These are phyloP conservation scores for Chenopodium formosanum DNA, from an alignment of 148 eudicot species.

Conservation along the genomic window DNA sequence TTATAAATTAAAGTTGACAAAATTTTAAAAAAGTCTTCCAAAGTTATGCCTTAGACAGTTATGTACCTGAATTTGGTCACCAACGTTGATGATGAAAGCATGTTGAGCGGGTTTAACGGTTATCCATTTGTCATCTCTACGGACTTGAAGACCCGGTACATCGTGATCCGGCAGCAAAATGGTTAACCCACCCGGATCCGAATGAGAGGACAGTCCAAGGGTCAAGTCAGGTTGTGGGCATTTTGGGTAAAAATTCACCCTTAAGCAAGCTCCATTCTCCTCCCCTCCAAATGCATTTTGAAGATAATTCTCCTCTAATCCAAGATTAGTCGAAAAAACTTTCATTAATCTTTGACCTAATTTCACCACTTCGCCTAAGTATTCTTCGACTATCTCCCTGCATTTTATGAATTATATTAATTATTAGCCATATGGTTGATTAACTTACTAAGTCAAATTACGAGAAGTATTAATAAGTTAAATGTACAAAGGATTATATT, in stretches of 20 bases:
- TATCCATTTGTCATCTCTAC: slow-evolving; percentile 56
- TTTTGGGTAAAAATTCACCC: slow-evolving; percentile 78
- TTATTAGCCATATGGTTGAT: no score
- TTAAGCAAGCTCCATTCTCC: slow-evolving; percentile 63
- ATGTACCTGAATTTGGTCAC: slow-evolving; percentile 86
- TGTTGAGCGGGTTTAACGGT: slow-evolving; percentile 80
- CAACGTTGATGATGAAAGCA: slow-evolving; percentile 82
- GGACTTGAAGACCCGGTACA: slow-evolving; percentile 84
- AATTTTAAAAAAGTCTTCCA: no score
- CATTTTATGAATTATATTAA: background rate
- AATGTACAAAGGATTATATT: no score
- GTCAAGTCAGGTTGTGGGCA: slow-evolving; percentile 95
- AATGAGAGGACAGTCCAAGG: slow-evolving; percentile 80
- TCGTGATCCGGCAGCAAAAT: slow-evolving; percentile 66
- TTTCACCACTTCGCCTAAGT: slow-evolving; percentile 52
- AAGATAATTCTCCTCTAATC: slow-evolving; percentile 56
- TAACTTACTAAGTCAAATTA: no score
- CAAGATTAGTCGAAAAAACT: slow-evolving; percentile 59
- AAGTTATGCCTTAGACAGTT: no score
- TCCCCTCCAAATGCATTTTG: slow-evolving; percentile 79
- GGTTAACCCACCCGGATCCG: slow-evolving; percentile 95
- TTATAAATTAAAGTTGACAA: no score
- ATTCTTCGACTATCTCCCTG: slow-evolving; percentile 73
- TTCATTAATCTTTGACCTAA: slow-evolving; percentile 64
- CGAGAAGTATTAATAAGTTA: no score